Evolutionary conservation across 495 filamentous ascomycete species (phyloP).

Genomic region (Rhizodiscina lignyota): DNA sequence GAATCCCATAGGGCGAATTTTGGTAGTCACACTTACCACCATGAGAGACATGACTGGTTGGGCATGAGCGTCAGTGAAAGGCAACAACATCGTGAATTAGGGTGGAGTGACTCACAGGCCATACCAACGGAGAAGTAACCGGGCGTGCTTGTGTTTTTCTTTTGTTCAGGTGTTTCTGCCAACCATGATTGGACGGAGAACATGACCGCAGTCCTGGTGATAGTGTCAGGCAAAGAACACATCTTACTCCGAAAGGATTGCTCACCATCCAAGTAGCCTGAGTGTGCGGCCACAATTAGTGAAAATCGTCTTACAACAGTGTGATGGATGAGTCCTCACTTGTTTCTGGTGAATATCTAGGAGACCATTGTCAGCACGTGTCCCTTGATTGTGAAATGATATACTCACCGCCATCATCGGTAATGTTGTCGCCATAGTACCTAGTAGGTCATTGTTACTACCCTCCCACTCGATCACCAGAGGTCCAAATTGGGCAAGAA

Average conservation of each 20-base stretch:
- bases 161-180: slow-evolving; percentile 62
- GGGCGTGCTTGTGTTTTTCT: slow-evolving; percentile 50
- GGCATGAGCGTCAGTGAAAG: background rate
- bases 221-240: background rate
- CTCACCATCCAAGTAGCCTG: slow-evolving; percentile 68
- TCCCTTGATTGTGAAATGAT: slow-evolving; percentile 7
- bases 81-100: background rate
- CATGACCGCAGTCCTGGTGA: slow-evolving; percentile 58
- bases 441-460: too few relatives aligned
- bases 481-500: too few relatives aligned
- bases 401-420: slow-evolving; percentile 70
- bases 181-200: slow-evolving; percentile 78
- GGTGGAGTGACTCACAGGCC: slow-evolving; percentile 47
- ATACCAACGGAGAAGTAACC: slow-evolving; percentile 73
- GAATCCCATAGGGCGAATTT: too few relatives aligned
- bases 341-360: slow-evolving; percentile 78
- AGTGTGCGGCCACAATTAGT: too few relatives aligned
- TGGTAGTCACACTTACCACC: slow-evolving; percentile 34
- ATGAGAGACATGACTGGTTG: slow-evolving; percentile 55
- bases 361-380: background rate
- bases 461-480: too few relatives aligned
- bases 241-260: slow-evolving; percentile 5
- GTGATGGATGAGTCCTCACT: slow-evolving; percentile 24
- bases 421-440: slow-evolving; percentile 65
- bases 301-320: too few relatives aligned